Evolutionary conservation across 495 filamentous ascomycete species (phyloP).

Genomic region (Aspergillus conjunctus): DNA sequence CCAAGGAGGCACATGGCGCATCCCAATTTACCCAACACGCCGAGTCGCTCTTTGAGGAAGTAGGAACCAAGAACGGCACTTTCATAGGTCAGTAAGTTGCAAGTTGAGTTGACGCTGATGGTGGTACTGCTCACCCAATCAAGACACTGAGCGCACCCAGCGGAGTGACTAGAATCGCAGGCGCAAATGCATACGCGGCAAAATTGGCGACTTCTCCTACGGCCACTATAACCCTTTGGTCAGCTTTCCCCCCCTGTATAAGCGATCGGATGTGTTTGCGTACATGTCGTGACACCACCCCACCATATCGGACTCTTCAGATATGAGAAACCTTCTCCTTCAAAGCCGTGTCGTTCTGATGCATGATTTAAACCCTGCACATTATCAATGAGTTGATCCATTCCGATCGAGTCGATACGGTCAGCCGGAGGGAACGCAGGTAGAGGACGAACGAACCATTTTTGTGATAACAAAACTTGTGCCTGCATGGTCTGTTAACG

Average conservation of each 20-base stretch:
- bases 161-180: slow-evolving; percentile 94
- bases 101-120: no score
- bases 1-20: slow-evolving; percentile 96
- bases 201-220: slow-evolving; percentile 94
- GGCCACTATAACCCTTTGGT: slow-evolving; percentile 56
- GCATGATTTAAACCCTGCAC: slow-evolving; percentile 84
- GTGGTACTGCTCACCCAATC: slow-evolving; percentile 66
- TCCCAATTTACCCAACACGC: slow-evolving; percentile 86
- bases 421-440: slow-evolving; percentile 12
- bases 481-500: slow-evolving; percentile 47
- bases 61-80: slow-evolving; percentile 91
- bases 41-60: slow-evolving; percentile 86
- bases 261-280: slow-evolving; percentile 26
- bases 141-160: slow-evolving; percentile 90
- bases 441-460: slow-evolving; percentile 60
- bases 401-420: background rate
- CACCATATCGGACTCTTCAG: slow-evolving; percentile 92
- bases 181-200: slow-evolving; percentile 95
- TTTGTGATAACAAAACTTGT: slow-evolving; percentile 95
- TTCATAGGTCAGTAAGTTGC: slow-evolving; percentile 32
- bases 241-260: slow-evolving; percentile 20
- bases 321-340: slow-evolving; percentile 95
- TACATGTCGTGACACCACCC: slow-evolving; percentile 87
- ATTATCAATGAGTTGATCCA: slow-evolving; percentile 24
- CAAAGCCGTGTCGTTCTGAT: slow-evolving; percentile 88